These are phyloP conservation scores for Rubia tinctorum DNA, from an alignment of 305 asterid species.

Conservation along the genomic window DNA sequence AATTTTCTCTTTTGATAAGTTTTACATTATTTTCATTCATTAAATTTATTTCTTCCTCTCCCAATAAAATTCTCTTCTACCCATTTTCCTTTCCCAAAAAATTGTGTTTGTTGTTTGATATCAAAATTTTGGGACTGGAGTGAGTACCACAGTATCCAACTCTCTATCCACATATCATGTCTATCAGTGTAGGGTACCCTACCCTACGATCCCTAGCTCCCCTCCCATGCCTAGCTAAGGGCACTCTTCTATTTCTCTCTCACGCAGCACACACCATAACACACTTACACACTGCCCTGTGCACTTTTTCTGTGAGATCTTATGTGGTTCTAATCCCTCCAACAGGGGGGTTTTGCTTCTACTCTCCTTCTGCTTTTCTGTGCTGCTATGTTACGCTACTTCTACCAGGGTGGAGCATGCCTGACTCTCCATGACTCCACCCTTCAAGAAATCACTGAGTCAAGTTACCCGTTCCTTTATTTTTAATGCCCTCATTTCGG, in stretches of 20 bases:
- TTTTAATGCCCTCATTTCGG: not conserved
- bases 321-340: slow-evolving; percentile 6
- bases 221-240: not conserved
- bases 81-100: no score
- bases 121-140: no score
- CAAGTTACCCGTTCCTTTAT: not conserved
- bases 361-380: slow-evolving; percentile 4
- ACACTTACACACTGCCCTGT: slow-evolving; percentile 10
- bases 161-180: not conserved
- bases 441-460: slow-evolving; percentile 10
- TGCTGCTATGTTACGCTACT: not conserved
- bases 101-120: no score
- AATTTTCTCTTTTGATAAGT: no score
- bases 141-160: not conserved
- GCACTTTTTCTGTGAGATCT: slow-evolving; percentile 13
- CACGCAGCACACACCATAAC: slow-evolving; percentile 2
- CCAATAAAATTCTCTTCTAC: no score
- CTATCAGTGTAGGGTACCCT: slow-evolving; percentile 4
- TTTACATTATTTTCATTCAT: no score
- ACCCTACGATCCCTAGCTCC: slow-evolving; percentile 3
- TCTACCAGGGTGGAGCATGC: slow-evolving; percentile 9
- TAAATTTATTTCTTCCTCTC: no score
- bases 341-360: not conserved
- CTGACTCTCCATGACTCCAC: slow-evolving; percentile 14
- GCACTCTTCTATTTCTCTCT: slow-evolving; percentile 7